Evolutionary conservation across 352 stramenopile genomes (phyloP), one percentile per base, ranked within the genome.

Genomic region (Phytophthora nicotianae): DNA sequence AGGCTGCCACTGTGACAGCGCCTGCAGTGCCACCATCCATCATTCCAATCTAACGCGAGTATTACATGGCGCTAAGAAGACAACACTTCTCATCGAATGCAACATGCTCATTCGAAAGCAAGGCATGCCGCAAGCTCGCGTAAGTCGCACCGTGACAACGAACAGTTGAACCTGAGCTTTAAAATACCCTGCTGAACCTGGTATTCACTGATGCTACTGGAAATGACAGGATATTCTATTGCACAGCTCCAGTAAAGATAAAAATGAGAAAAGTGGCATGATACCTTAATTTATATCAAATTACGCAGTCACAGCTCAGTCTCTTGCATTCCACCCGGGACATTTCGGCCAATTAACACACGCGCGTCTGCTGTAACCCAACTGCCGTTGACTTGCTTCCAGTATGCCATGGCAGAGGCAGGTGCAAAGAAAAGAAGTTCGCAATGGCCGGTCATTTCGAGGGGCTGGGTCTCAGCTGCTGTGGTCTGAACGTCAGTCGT

Each of bases 401-500:
- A 65, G 17, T 65, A 64, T 69, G 32, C 5, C 2, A 45, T 43
- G 33, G 43, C 47, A 57, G 54, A 70, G 54, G 17, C 24, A 14
- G 41, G 41, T 16, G 29, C 49, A 58, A 54, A 68, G 53, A 57
- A 40, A 49, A 42, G 56, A 19, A 24, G 50, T 23, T 23, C 10
- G 16, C 47, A 51, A 14, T 37, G 16, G 13, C 45, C n/a, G 47
- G 47, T 29, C 29, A 46, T 63, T 63, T 63, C 35, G 56, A 58
- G 46, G 38, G 47, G 37, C 35, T 29, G n/a, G 35, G 23, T 35
- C 33, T 46, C 40, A 46, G 37, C 37, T 23, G 37, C 37, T 21
- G 37, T 43, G 37, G 37, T 43, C 37, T 21, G 41, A 48, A 27
- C 43, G 26, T 42, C 23, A 27, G 40, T 59, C 32, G 50, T 32